Evolutionary conservation across 176 grass and related monocot genomes (phyloP).

Genomic region (Oryza longistaminata): DNA sequence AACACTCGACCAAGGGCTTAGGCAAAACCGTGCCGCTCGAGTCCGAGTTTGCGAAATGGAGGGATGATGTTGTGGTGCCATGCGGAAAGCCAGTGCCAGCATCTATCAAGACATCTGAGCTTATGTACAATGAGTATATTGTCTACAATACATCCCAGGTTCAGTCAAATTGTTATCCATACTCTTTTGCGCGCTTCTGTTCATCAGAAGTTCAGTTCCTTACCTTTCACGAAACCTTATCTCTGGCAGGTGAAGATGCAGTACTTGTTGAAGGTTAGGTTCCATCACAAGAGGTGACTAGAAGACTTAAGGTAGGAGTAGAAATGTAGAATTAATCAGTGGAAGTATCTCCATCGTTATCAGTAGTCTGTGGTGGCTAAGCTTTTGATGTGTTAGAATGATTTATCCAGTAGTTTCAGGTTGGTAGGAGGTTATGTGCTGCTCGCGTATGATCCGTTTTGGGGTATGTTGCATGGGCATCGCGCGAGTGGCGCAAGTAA

Average conservation of each 20-base stretch:
- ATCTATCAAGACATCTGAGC: conserved; percentile 61
- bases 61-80: conserved; percentile 73
- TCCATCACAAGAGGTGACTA: conserved; percentile 87
- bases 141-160: conserved; percentile 89
- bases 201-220: neutral
- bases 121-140: conserved; percentile 94
- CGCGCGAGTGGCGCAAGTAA: neutral
- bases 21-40: conserved; percentile 83
- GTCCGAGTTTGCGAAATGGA: conserved; percentile 82
- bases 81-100: conserved; percentile 87
- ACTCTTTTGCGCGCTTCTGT: neutral
- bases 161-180: conserved; percentile 7
- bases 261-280: conserved; percentile 87
- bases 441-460: conserved; percentile 41
- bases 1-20: conserved; percentile 90
- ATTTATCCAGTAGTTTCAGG: neutral
- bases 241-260: conserved; percentile 93
- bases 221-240: conserved; percentile 11
- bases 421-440: neutral
- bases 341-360: neutral
- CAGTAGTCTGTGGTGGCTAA: neutral
- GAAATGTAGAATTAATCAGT: conserved; percentile 3
- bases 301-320: neutral
- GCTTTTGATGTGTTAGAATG: neutral
- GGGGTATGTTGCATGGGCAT: conserved; percentile 35